Evolutionary conservation across 176 grass and related monocot species (phyloP).

Genomic region (Zoysia pacifica): DNA sequence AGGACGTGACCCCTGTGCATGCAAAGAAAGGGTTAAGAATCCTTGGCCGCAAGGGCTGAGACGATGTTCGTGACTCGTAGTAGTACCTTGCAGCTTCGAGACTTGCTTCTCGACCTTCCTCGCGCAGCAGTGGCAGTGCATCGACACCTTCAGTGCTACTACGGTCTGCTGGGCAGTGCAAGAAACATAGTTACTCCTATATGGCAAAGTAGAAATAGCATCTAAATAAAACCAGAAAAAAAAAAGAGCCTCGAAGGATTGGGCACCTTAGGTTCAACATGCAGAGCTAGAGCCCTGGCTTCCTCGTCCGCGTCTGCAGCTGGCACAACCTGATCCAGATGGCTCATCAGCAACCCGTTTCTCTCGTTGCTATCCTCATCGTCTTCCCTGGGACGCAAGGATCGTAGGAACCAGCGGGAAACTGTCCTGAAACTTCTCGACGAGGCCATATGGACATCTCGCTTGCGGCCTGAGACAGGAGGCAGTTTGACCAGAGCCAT

Average conservation of each 20-base stretch:
- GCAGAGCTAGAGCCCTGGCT: no score
- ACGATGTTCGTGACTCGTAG: not conserved
- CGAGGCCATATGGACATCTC: conserved; percentile 39
- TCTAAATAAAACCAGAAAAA: no score
- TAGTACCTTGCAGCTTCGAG: conserved; percentile 78
- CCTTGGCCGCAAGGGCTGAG: not conserved
- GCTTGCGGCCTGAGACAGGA: not conserved
- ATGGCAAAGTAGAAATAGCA: no score
- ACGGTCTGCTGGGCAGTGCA: no score
- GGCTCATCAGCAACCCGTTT: no score
- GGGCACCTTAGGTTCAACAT: no score
- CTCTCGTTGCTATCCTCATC: conserved; percentile 28
- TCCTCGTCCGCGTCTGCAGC: no score
- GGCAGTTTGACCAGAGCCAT: not conserved
- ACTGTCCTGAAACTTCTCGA: conserved; percentile 49
- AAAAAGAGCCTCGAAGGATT: no score
- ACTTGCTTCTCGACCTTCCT: conserved; percentile 92
- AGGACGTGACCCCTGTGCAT: conserved; percentile 67
- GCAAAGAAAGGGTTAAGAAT: not conserved
- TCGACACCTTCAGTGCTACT: conserved; percentile 55
- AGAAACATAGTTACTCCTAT: no score
- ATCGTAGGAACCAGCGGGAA: conserved; percentile 50
- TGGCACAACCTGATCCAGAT: no score
- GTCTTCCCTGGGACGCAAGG: conserved; percentile 35
- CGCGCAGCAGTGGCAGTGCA: conserved; percentile 92